A percentile compares a stretch with the other conserved stretches of the same genome.
Evolutionary conservation across 257 asterid species (phyloP).

Genomic region (Marsdenia floribunda): DNA sequence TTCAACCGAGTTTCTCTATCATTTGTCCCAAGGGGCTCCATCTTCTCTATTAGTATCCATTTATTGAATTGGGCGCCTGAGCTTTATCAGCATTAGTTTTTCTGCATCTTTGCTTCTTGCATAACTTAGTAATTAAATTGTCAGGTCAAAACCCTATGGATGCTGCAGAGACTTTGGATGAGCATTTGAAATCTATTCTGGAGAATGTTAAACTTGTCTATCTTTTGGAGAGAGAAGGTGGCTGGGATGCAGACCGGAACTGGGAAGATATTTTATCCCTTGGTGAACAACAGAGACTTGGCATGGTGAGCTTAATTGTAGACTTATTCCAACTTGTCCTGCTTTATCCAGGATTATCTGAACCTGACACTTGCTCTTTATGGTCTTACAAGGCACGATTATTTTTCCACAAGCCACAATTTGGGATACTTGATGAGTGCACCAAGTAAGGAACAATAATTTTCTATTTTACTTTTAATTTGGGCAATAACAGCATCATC

Average conservation of each 20-base stretch:
- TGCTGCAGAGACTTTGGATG: constrained; percentile 41
- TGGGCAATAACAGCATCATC: neutral
- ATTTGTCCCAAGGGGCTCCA: neutral
- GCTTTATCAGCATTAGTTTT: neutral
- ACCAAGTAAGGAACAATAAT: constrained; percentile 61
- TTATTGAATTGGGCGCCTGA: neutral
- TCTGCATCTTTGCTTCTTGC: constrained; percentile 7
- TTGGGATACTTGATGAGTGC: constrained; percentile 95
- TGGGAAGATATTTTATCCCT: constrained; percentile 99
- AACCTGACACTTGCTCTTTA: constrained; percentile 18
- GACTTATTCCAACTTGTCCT: constrained; percentile 1
- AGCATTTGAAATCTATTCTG: constrained; percentile 62
- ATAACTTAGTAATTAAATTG: constrained; percentile 20
- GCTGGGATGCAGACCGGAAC: constrained; percentile 80
- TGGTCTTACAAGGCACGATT: constrained; percentile 67
- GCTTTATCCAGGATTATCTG: neutral
- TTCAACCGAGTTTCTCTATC: neutral
- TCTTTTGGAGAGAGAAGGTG: constrained; percentile 97
- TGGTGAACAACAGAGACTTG: constrained; percentile 96
- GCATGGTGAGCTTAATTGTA: constrained; percentile 64
- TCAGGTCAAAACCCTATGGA: constrained; percentile 47
- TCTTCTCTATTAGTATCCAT: neutral
- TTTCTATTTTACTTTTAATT: constrained; percentile 3
- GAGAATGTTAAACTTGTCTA: constrained; percentile 80
- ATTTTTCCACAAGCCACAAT: constrained; percentile 94